Conservation (phyloP, 176 grass and related monocot genomes). For the Aegilops longissima region DNA sequence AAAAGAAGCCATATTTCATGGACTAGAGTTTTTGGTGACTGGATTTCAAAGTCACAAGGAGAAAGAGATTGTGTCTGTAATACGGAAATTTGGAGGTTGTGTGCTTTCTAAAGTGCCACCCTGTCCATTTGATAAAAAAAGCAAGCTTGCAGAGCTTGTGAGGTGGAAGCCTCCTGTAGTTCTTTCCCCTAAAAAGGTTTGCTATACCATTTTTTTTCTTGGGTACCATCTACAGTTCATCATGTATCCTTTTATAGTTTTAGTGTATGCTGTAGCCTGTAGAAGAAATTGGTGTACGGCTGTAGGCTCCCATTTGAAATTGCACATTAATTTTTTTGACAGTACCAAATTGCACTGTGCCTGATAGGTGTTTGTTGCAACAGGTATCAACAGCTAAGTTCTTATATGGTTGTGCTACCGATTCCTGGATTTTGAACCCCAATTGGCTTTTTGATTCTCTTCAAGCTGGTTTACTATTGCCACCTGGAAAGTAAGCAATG, state of each 20-base stretch:
- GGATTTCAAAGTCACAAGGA: constrained; percentile 72
- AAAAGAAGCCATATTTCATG: constrained; percentile 69
- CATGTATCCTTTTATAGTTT: background rate
- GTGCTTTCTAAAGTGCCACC: constrained; percentile 69
- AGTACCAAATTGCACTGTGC: background rate
- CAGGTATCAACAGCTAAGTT: constrained; percentile 82
- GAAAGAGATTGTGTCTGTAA: constrained; percentile 64
- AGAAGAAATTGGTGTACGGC: background rate
- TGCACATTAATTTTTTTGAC: background rate
- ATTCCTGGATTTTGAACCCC: constrained; percentile 68
- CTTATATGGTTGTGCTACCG: constrained; percentile 84
- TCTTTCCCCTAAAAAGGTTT: constrained; percentile 85
- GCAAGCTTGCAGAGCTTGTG: constrained; percentile 35
- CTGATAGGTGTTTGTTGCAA: constrained; percentile 31
- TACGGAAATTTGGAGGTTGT: constrained; percentile 65
- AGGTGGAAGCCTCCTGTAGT: constrained; percentile 66
- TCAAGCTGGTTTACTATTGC: constrained; percentile 53
- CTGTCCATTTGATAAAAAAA: constrained; percentile 55
- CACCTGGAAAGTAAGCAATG: constrained; percentile 67
- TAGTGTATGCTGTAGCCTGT: background rate
- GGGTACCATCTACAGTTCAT: background rate
- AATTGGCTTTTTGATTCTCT: constrained; percentile 71
- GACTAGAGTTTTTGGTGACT: constrained; percentile 84
- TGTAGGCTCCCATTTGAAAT: constrained; percentile 15
- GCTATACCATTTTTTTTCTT: constrained; percentile 5